Conservation (phyloP, 2,329 filamentous ascomycete species). For the Lasiodiplodia sp. region DNA sequence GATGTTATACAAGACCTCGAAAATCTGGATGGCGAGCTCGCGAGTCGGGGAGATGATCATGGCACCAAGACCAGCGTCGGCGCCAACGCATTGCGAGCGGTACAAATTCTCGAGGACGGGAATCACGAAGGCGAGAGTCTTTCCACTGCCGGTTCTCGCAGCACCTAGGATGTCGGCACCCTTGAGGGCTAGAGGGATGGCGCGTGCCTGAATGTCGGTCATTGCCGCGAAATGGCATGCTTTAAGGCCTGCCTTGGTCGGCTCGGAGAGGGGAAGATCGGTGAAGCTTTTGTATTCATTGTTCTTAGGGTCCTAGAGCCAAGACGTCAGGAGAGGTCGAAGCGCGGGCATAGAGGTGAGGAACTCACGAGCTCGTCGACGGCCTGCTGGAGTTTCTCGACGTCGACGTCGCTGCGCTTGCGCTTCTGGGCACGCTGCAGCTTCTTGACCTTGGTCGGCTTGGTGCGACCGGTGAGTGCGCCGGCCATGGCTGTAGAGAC, state of each 20-base stretch:
- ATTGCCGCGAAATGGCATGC: slow-evolving; percentile 87
- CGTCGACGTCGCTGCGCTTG: slow-evolving; percentile 61
- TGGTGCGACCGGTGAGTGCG: slow-evolving; percentile 51
- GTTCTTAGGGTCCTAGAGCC: slow-evolving; percentile 65
- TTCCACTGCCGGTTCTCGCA: slow-evolving; percentile 94
- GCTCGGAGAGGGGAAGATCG: slow-evolving; percentile 83
- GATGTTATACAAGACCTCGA: slow-evolving; percentile 89
- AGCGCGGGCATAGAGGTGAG: not conserved
- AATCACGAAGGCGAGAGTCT: slow-evolving; percentile 91
- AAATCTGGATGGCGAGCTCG: slow-evolving; percentile 95
- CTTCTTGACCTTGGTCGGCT: slow-evolving; percentile 64
- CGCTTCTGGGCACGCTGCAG: slow-evolving; percentile 60
- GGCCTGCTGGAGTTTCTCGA: slow-evolving; percentile 54
- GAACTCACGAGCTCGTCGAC: slow-evolving; percentile 51
- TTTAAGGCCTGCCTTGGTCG: slow-evolving; percentile 80
- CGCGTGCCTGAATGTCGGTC: slow-evolving; percentile 89
- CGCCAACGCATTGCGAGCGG: slow-evolving; percentile 85
- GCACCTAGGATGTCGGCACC: slow-evolving; percentile 89
- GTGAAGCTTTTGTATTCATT: slow-evolving; percentile 72
- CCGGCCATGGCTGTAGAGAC: slow-evolving; percentile 33
- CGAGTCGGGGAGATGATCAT: slow-evolving; percentile 93
- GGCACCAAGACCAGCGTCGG: slow-evolving; percentile 85
- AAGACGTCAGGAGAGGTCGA: slow-evolving; percentile 32
- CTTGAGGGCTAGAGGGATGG: slow-evolving; percentile 87
- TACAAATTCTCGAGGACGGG: slow-evolving; percentile 94